These are phyloP conservation scores for Primulina huaijiensis DNA, from an alignment of 257 asterid genomes.

Conservation along the genomic window DNA sequence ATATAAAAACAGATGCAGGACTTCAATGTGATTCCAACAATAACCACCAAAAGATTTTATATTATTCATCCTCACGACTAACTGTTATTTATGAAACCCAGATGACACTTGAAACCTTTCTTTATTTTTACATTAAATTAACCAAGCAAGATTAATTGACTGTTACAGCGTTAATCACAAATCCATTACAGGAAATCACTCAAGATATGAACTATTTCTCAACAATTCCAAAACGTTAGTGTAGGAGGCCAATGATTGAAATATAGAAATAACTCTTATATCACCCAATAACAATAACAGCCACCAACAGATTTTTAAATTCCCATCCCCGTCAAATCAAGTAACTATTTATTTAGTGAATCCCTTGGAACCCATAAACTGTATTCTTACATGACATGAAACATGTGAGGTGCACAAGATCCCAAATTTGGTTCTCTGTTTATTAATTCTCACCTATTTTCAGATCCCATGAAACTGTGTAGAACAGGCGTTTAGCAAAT, in stretches of 20 bases:
- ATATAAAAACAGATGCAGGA: conserved; percentile 12
- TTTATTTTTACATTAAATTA: background rate
- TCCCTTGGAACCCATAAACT: background rate
- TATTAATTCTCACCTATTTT: conserved; percentile 61
- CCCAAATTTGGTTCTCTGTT: conserved; percentile 3
- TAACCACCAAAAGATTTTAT: background rate
- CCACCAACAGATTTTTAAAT: background rate
- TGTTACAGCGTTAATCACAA: background rate
- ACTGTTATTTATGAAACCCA: background rate
- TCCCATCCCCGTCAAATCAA: background rate
- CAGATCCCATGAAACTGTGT: conserved; percentile 95
- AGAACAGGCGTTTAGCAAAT: conserved; percentile 83
- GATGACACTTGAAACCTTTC: background rate
- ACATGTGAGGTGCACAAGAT: conserved; percentile 4
- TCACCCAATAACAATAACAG: background rate
- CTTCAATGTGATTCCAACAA: background rate
- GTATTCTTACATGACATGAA: background rate
- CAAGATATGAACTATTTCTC: background rate
- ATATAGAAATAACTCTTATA: too few species aligned
- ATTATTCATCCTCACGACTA: background rate
- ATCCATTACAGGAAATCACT: background rate
- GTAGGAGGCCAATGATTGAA: background rate
- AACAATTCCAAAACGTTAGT: background rate
- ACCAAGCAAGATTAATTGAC: background rate
- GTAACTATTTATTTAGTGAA: background rate